Evolutionary conservation across 768 basidiomycete species (phyloP), one percentile per base, ranked within the genome.

Genomic region (Coprinopsis strossmayeri): DNA sequence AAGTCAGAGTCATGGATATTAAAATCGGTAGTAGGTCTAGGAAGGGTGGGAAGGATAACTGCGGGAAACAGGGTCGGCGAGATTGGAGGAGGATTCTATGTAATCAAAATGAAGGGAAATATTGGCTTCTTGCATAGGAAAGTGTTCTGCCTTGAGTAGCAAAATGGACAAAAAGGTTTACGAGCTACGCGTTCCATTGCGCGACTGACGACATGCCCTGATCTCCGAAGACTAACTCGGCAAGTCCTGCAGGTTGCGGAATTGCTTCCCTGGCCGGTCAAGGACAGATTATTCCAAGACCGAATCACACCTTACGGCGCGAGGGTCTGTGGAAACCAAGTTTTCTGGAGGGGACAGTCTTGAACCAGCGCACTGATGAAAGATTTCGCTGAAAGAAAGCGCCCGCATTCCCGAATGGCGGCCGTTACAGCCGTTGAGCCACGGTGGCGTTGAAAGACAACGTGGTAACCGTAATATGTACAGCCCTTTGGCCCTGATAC

Each of bases 171-270:
- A 79, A 83, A 86, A 87, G 86, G 87, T 88, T 77, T 89, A 76
- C 72, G 74, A 76, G 61, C 62, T 73, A 79, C 86, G 67, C 83
- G 87, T 76, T 68, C 76, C 78, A 77, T 73, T 70, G 81, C 85
- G 81, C 87, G 87, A 68, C 87, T 84, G 87, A 84, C 77, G 82
- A 81, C 80, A 60, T 76, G 80, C 68, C 84, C 86, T 85, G 78
- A 65, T 87, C 86, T 88, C 86, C 84, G 73, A 84, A 81, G 87
- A 90, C 86, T 86, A 88, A 88, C 84, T 89, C 81, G 87, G 87
- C 79, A 64, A 76, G 76, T 72, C 79, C 85, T 77, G 84, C 77
- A 76, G 81, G 78, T 81, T 90, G 87, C 87, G 79, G 82, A 89
- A 90, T 90, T 83, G 72, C 87, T 90, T 89, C 82, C 86, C 87